Evolutionary conservation across 2,329 filamentous ascomycete genomes (phyloP), one percentile per base, ranked within the genome.

Genomic region (Byssothecium circinans): DNA sequence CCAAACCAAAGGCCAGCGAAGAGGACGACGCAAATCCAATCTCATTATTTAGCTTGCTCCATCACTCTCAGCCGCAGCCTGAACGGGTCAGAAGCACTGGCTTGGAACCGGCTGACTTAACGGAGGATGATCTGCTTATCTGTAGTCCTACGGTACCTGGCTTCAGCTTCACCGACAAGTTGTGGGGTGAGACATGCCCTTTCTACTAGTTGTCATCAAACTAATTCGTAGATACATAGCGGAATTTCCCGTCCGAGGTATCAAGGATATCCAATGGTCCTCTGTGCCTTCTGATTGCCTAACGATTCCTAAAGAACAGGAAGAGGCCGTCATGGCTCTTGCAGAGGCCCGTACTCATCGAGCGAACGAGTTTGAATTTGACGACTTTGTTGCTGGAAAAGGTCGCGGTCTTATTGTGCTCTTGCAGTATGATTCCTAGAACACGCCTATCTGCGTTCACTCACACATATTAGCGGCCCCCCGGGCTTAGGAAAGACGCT

Each of bases 401-500:
- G 46, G 41, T 49, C 19, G 38, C 25, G 30, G 46, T 41, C 41
- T 49, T 32, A 39, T 49, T 40, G 32, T 45, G 25, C 46, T 49
- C 8, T 45, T 47, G 18, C 25, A 47, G 45, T 47, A 47, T 47
- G 34, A 42, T 47, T 47, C 27, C 38, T 47, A 47, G 19, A 36
- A 37, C 23, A 25, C 17, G 15, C 23, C 27, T 47, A 15, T 42
- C 45, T 47, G n/a, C 18, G 19, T 43, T 47, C 34, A 42, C 45
- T 47, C 29, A 47, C 17, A 34, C 32, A 34, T 34, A 34, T 25
- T 34, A 34, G 32, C 33, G 78, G 77, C 1, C 73, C 72, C 1
- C 77, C 78, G 0, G 78, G 78, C 17, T 75, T 78, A 2, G 79
- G 37, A 8, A 56, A 61, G 34, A 58, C 60, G 25, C 55, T 63